Conservation (phyloP, 2,329 filamentous ascomycete genomes). For the Ceratocystis variospora region DNA sequence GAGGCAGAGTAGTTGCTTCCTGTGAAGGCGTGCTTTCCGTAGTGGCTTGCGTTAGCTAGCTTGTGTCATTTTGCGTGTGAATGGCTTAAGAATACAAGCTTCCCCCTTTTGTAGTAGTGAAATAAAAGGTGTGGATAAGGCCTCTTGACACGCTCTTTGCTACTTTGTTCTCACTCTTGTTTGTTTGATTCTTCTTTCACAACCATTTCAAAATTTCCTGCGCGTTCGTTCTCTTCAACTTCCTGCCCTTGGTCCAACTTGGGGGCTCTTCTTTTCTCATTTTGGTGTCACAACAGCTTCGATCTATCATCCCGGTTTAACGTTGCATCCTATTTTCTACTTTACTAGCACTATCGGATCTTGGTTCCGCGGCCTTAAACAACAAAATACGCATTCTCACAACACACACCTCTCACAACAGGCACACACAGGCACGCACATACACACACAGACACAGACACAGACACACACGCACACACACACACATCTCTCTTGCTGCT, state of each 20-base stretch:
- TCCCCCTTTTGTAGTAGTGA: too few relatives aligned
- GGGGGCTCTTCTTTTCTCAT: neutral
- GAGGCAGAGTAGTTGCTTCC: conserved; percentile 7
- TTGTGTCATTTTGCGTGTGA: conserved; percentile 12
- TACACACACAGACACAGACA: neutral
- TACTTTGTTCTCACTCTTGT: neutral
- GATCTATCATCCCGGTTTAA: neutral
- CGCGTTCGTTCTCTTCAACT: neutral
- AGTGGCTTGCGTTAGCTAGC: conserved; percentile 10
- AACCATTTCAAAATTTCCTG: neutral
- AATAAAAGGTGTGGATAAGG: too few relatives aligned
- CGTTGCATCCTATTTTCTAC: neutral
- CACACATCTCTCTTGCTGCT: neutral
- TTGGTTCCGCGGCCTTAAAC: neutral
- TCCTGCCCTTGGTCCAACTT: neutral
- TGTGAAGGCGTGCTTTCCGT: conserved; percentile 16
- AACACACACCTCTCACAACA: neutral
- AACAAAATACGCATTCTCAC: neutral
- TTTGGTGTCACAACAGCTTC: neutral
- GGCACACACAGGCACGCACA: neutral
- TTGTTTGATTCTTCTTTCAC: neutral
- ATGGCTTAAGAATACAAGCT: neutral
- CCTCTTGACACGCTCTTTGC: too few relatives aligned
- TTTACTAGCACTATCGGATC: neutral
- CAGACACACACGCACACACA: neutral